Evolutionary conservation across 1,139 yeast species (phyloP), one percentile per base, ranked within the genome.

Genomic region (Saccharomyces pastorianus): DNA sequence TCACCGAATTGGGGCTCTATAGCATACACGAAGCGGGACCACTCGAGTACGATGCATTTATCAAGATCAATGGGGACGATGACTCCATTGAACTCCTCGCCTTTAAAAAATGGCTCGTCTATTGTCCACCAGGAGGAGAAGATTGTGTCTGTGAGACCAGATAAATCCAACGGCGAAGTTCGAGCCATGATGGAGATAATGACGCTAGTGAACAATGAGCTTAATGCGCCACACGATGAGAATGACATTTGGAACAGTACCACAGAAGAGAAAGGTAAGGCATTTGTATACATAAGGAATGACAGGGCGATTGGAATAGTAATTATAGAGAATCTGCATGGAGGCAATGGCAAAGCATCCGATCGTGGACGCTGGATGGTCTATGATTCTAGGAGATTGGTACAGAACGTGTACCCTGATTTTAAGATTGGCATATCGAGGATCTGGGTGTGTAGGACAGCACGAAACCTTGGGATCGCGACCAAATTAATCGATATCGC

Each of bases 191-290:
- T 65, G 26, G 65, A 65, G 29, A 51, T 67, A 2, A 59, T 68
- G 64, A 52, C 58, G 2, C 49, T 63, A n/a, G 70, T 67, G 2
- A 68, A 68, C 53, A 58, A 64, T 26, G 71, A 67, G 52, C 53
- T 68, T 28, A 60, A 59, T 56, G 71, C 71, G 2, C 71, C 71
- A 8, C 64, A 61, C 34, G 65, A 68, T 57, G 71, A 68, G 55
- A 68, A 68, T 54, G 60, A 55, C 5, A 66, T 67, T 49, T 68
- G 71, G 71, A 57, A 57, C 23, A 52, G 46, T 26, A 51, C 53
- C 4, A 47, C 47, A 2, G 46, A 52, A 23, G 55, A 49, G 11
- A 47, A 54, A n/a, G 71, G 71, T 0, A 62, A 57, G 47, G 69
- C 70, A 3, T 66, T 67, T 52, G 58, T 63, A 8, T 68, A 66